Percentiles rank a stretch among this genome's conserved stretches.
These are phyloP conservation scores for Drosera spatulata DNA, from an alignment of 179 eudicot genomes.

Conservation along the genomic window DNA sequence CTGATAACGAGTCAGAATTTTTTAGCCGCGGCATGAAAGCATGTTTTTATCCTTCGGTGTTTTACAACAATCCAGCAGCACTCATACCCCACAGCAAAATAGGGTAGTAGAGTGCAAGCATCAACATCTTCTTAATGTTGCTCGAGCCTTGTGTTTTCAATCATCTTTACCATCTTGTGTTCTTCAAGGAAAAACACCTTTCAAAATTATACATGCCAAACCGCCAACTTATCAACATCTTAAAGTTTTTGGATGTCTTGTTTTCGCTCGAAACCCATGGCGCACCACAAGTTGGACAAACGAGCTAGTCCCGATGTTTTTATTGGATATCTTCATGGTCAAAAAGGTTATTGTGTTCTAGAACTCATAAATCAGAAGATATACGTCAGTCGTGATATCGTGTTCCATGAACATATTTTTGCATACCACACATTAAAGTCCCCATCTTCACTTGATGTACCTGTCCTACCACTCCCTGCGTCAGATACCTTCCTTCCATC, in stretches of 20 bases:
- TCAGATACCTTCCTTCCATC: neutral
- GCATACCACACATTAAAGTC: neutral
- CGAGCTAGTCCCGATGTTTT: neutral
- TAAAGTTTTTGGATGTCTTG: neutral
- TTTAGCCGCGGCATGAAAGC: neutral
- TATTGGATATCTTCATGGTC: neutral
- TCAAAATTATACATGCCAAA: neutral
- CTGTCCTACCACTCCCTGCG: neutral
- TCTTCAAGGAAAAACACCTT: neutral
- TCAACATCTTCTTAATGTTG: neutral
- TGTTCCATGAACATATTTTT: neutral
- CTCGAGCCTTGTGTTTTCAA: neutral
- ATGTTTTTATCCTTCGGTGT: neutral
- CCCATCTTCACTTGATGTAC: neutral
- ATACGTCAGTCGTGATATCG: neutral
- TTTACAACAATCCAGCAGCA: neutral
- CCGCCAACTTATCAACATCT: neutral
- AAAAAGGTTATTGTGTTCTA: neutral
- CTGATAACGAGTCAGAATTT: neutral
- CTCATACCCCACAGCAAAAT: neutral
- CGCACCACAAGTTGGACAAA: neutral
- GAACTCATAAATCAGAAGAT: neutral
- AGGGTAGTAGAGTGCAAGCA: neutral
- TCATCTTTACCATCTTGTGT: neutral
- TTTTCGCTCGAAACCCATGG: too few relatives aligned